Percentiles rank a stretch among this genome's conserved stretches.
phyloP scores from a whole-genome alignment of 768 basidiomycete genomes.

The Multifurca ochricompacta region DNA sequence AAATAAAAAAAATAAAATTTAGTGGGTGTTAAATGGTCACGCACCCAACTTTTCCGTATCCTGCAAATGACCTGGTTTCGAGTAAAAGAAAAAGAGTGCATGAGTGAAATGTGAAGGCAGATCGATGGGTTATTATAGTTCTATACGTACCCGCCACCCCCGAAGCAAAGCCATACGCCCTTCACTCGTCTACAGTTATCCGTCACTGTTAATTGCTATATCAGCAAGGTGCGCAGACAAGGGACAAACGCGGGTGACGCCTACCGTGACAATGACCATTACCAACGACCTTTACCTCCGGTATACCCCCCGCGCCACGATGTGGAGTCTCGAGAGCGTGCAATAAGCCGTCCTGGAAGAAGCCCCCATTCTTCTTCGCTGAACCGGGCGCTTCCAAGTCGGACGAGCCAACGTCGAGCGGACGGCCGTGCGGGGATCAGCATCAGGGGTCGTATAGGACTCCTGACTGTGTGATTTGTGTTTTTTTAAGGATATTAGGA shows the following conservation, averaged over 20 bases:
- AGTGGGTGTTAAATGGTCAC: constrained; percentile 23
- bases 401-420: constrained; percentile 62
- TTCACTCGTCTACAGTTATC: constrained; percentile 82
- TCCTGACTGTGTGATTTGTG: constrained; percentile 58
- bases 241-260: background rate
- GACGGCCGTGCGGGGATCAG: constrained; percentile 46
- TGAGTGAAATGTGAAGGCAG: background rate
- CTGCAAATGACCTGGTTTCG: constrained; percentile 60
- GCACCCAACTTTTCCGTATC: constrained; percentile 71
- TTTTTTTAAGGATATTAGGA: no score
- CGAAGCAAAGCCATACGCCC: constrained; percentile 90
- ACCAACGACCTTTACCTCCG: constrained; percentile 80
- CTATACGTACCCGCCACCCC: constrained; percentile 71
- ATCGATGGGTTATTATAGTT: no score
- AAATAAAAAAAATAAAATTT: background rate
- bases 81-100: constrained; percentile 9
- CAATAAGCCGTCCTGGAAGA: constrained; percentile 78
- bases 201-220: constrained; percentile 60
- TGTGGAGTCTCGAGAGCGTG: constrained; percentile 66
- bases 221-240: constrained; percentile 18
- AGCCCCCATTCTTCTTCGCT: constrained; percentile 66
- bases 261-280: constrained; percentile 90
- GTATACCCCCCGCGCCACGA: constrained; percentile 36
- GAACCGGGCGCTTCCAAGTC: constrained; percentile 53
- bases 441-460: constrained; percentile 64